These are phyloP conservation scores for Malus hybrid DNA, from an alignment of 331 rosid genomes.

Conservation along the genomic window DNA sequence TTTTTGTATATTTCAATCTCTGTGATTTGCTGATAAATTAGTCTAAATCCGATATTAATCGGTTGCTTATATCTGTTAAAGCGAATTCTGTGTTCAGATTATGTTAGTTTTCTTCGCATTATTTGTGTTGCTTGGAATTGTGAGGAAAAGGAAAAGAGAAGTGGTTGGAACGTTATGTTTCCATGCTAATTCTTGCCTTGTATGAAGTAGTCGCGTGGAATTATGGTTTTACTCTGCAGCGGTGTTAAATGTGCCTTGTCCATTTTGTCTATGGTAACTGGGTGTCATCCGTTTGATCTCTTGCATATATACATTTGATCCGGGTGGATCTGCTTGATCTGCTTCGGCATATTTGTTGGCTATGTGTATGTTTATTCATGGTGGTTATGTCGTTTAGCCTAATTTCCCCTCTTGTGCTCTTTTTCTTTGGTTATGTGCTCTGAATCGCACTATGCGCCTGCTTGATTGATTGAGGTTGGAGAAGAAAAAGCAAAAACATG, in stretches of 20 bases:
- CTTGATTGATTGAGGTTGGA: background rate
- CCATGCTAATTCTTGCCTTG: background rate
- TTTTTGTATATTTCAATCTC: background rate
- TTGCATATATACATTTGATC: background rate
- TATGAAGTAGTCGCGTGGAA: background rate
- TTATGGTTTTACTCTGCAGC: background rate
- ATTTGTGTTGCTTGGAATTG: background rate
- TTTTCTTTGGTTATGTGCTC: background rate
- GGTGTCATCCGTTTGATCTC: background rate
- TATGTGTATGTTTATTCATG: background rate
- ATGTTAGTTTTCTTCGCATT: background rate
- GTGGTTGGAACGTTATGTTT: background rate
- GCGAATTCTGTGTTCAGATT: background rate
- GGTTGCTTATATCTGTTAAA: background rate
- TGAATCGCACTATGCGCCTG: background rate
- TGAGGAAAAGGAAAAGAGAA: background rate
- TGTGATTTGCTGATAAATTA: background rate
- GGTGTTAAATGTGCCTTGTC: background rate
- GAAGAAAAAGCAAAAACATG: background rate
- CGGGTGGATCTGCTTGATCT: background rate
- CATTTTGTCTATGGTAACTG: background rate
- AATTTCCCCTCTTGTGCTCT: background rate
- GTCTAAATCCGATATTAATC: background rate
- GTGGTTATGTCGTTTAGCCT: background rate
- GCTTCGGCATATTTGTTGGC: background rate